These are phyloP conservation scores for Cercospora sp. DNA, from an alignment of 2,329 filamentous ascomycete genomes.

Conservation along the genomic window DNA sequence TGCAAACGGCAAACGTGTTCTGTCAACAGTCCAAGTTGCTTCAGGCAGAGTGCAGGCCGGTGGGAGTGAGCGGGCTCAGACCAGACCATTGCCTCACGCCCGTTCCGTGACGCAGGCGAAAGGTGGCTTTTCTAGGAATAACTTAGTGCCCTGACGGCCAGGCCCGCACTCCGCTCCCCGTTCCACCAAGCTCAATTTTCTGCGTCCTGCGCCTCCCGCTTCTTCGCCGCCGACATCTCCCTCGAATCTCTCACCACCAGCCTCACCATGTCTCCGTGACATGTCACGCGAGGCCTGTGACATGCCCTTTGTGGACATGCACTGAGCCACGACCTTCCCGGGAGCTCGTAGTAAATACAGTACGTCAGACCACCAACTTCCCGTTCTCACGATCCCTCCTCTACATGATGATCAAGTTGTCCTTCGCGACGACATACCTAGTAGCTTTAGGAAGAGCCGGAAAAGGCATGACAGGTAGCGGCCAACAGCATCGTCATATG, in stretches of 20 bases:
- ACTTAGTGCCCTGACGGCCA: neutral
- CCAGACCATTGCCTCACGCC: neutral
- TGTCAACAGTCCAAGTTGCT: neutral
- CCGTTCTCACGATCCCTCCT: too few relatives aligned
- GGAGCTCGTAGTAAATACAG: neutral
- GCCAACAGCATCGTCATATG: constrained; percentile 47
- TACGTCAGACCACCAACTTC: neutral
- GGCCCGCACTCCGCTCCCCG: constrained; percentile 2
- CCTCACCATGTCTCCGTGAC: neutral
- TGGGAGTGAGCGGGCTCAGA: neutral
- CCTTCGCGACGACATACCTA: constrained; percentile 32
- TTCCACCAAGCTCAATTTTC: neutral
- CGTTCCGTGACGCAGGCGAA: neutral
- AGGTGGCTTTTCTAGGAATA: constrained; percentile 12
- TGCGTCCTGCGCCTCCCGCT: constrained; percentile 1
- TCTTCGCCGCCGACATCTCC: constrained; percentile 6
- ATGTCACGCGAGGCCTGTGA: neutral
- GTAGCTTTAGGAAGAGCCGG: constrained; percentile 54
- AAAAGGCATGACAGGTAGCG: constrained; percentile 50
- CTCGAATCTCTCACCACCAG: neutral
- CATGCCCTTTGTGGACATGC: neutral
- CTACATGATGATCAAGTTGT: constrained; percentile 39
- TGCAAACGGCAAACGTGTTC: neutral
- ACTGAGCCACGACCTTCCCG: neutral
- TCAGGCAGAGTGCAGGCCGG: neutral